phyloP scores from a whole-genome alignment of 1,284 basidiomycete genomes.

The Hemileia vastatrix region DNA sequence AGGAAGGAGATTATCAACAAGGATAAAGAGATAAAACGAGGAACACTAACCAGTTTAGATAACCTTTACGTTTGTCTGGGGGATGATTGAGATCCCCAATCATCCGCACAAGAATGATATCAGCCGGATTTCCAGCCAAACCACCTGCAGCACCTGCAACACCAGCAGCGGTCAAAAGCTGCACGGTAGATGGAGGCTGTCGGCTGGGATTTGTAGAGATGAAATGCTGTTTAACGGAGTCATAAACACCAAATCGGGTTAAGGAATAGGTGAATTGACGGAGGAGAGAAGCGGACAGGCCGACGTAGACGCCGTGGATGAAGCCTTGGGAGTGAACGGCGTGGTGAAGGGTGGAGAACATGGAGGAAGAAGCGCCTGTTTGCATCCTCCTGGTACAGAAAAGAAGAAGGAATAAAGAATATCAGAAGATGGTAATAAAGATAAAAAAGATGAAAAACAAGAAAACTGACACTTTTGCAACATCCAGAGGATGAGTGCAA shows the following conservation, averaged over 20 bases:
- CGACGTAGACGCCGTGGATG: slow-evolving; percentile 66
- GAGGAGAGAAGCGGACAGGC: slow-evolving; percentile 76
- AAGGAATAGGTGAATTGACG: slow-evolving; percentile 88
- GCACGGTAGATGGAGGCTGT: neutral
- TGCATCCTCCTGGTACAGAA: slow-evolving; percentile 13
- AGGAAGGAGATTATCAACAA: neutral
- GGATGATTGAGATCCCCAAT: slow-evolving; percentile 21
- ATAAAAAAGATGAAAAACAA: neutral
- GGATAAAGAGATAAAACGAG: neutral
- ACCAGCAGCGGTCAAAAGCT: slow-evolving; percentile 11
- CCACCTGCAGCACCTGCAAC: slow-evolving; percentile 20
- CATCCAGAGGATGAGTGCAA: slow-evolving; percentile 21
- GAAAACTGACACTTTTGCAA: slow-evolving; percentile 17
- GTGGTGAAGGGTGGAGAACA: slow-evolving; percentile 6
- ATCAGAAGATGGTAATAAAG: neutral
- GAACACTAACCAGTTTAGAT: slow-evolving; percentile 15
- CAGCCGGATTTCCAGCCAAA: slow-evolving; percentile 23
- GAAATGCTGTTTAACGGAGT: slow-evolving; percentile 72
- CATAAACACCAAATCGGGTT: slow-evolving; percentile 86
- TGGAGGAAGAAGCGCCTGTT: slow-evolving; percentile 19
- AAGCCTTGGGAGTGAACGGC: slow-evolving; percentile 9
- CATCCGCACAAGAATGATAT: slow-evolving; percentile 23
- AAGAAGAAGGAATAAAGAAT: neutral
- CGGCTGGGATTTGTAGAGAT: no score
- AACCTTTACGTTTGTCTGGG: slow-evolving; percentile 9